Evolutionary conservation across 495 filamentous ascomycete genomes (phyloP), one percentile per base, ranked within the genome.

Genomic region (Lophiostoma macrostomum): DNA sequence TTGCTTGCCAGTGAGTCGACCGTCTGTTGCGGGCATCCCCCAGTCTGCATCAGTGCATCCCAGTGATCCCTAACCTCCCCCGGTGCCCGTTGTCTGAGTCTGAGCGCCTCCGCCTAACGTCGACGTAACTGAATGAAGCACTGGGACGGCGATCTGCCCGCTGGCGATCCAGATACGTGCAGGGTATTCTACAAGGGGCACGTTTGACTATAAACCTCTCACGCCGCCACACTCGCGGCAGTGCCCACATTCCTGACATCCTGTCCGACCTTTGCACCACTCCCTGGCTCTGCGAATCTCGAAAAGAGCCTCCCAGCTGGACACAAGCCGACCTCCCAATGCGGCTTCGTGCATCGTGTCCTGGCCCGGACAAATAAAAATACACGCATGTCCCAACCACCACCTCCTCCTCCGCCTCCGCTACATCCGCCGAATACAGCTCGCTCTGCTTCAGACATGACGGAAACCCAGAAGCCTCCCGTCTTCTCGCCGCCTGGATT

Each of bases 351-450:
- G 63, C 56, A 58, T 58, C 49, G 30, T 55, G 61, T 61, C 58
- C 55, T 39, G 32, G 36, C 39, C 40, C 50, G 47, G 55, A 60
- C 55, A 61, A 61, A 44, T 57, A 67, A 64, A 59, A 61, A 50
- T 44, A 44, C 63, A 65, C 66, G 62, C 58, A 68, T 68, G 66
- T 64, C 66, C 51, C 58, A 61, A 69, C 65, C 63, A 62, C 60
- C 64, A 67, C 65, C 55, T 58, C 59, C 67, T 45, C 43, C 56
- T 43, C 64, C 61, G 20, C 61, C 68, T 50, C 60, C 60, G 58
- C 56, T 60, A 35, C 61, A 61, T 58, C 61, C 60, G 25, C 61
- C 49, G 44, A 56, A 37, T 35, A 50, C 56, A 27, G 13, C 49
- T n/a, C 16, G 27, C 35, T 42, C 51, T 30, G 1, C 51, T 16